Evolutionary conservation across 2,329 filamentous ascomycete species (phyloP), one percentile per base, ranked within the genome.

Genomic region (Cordyceps cateniannulata): DNA sequence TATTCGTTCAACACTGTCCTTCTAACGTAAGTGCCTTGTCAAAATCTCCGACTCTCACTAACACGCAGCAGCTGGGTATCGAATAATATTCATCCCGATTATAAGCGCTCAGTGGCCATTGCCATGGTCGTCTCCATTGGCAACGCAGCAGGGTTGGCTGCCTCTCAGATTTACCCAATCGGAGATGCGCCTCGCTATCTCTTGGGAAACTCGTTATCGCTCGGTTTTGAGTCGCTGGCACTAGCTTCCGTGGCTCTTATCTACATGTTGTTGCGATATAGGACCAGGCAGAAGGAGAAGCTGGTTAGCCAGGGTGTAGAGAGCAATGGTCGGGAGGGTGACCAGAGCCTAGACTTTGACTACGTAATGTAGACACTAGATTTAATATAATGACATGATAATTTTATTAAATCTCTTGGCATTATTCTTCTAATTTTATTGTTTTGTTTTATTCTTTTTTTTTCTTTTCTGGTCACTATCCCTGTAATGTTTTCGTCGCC

Each of bases 101-200:
- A 59, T 47, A 73, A 73, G 59, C 70, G 71, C n/a, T 64, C 66
- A 9, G 64, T 73, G 18, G 70, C 67, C 27, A 64, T 71, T 51
- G 70, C 72, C 0, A 63, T 73, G 40, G 62, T 67, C 25, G 68
- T 68, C 45, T 70, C 66, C 5, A 63, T 73, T 32, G 71, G 65
- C 4, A 71, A 72, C 40, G 64, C 68, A 16, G 70, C 70, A 1
- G 66, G 66, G 14, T 42, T 73, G 2, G 68, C 70, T 3, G 66
- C 71, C 1, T 67, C 66, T 6, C 71, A 74, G 63, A 61, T 74
- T n/a, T 74, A 74, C 60, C 71, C 72, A 1, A 65, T 49, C 20
- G 58, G 64, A 1, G 66, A 73, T 59, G 68, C 64, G 2, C 71
- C 72, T 8, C 64, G 71, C 12, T 75, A 73, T 49, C 38, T 61